A percentile compares a stretch with the other conserved stretches of the same genome.
These are phyloP conservation scores for Simmondsia chinensis DNA, from an alignment of 148 eudicot species.

Conservation along the genomic window DNA sequence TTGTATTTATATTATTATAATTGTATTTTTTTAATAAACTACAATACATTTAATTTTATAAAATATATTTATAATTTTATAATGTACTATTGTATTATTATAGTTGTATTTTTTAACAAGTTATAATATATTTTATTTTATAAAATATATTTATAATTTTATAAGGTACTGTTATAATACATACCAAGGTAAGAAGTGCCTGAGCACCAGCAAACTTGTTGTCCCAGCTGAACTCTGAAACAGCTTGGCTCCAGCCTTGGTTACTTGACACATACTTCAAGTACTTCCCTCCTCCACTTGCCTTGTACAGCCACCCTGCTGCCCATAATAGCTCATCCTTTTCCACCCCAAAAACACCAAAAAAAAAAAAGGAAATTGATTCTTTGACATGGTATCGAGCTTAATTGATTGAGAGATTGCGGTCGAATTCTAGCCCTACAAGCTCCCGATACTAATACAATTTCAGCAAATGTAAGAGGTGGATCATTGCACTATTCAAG, in stretches of 20 bases:
- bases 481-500: too few species aligned
- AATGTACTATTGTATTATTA: too few species aligned
- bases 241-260: slow-evolving; percentile 60
- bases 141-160: too few species aligned
- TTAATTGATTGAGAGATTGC: neutral
- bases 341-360: neutral
- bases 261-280: slow-evolving; percentile 39
- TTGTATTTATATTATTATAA: too few species aligned
- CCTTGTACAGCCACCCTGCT: slow-evolving; percentile 71
- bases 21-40: too few species aligned
- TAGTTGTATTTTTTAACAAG: too few species aligned
- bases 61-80: too few species aligned
- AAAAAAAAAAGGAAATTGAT: neutral
- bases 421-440: too few species aligned
- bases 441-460: too few species aligned
- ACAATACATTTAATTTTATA: too few species aligned
- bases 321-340: slow-evolving; percentile 92
- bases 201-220: slow-evolving; percentile 78
- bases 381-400: neutral
- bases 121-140: too few species aligned
- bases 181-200: slow-evolving; percentile 63
- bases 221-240: slow-evolving; percentile 84
- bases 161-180: neutral
- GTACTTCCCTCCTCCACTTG: slow-evolving; percentile 36
- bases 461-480: too few species aligned